Conservation (phyloP, 139 green algal genomes). For the Coelastrella sp. region DNA sequence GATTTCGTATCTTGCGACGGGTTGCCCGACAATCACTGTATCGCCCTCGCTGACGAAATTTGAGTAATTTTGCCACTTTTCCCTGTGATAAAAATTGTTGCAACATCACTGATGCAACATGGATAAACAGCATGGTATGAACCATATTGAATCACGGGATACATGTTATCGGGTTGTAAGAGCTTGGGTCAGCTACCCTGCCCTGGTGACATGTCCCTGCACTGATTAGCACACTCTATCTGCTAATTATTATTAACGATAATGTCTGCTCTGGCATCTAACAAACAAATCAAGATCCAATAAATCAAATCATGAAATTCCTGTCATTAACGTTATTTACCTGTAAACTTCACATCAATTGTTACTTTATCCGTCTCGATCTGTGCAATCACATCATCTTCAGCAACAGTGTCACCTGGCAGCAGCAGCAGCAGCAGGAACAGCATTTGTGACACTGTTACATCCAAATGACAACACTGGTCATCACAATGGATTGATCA, state of each 20-base stretch:
- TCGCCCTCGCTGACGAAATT: conserved; percentile 86
- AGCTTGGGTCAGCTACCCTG: too few relatives aligned
- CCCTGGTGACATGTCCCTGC: too few relatives aligned
- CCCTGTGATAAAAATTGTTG: neutral
- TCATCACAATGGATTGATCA: too few relatives aligned
- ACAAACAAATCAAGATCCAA: too few relatives aligned
- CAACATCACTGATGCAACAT: conserved; percentile 17
- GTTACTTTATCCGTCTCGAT: conserved; percentile 99
- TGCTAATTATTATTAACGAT: too few relatives aligned
- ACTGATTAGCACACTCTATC: too few relatives aligned
- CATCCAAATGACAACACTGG: too few relatives aligned
- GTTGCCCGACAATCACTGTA: conserved; percentile 90
- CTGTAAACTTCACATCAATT: conserved; percentile 90
- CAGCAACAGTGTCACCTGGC: conserved; percentile 86
- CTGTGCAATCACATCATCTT: conserved; percentile 97
- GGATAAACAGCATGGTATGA: neutral
- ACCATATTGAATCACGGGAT: neutral
- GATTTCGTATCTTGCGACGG: conserved; percentile 63
- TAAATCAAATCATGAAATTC: too few relatives aligned
- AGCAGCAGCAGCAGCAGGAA: neutral
- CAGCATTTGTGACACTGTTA: too few relatives aligned
- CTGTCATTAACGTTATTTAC: conserved; percentile 27
- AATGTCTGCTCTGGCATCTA: too few relatives aligned
- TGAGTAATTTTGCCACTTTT: conserved; percentile 67
- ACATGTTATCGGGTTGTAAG: too few relatives aligned